Conservation (phyloP, 352 stramenopile species). For the Pythium sukuiense region DNA sequence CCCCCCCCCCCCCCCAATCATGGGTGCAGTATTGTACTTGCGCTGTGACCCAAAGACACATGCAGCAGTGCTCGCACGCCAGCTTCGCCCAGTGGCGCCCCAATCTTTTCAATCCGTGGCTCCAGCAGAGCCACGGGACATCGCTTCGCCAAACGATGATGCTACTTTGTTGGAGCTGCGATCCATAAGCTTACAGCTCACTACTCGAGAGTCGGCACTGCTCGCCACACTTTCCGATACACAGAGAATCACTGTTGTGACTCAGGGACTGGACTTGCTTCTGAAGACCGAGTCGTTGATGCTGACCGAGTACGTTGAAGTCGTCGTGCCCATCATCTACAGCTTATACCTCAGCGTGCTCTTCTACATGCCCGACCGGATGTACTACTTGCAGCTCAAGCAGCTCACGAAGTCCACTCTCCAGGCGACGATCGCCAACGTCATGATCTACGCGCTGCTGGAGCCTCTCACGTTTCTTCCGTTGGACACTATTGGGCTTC, state of each 20-base stretch:
- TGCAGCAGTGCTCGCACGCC: neutral
- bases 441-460: neutral
- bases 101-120: neutral
- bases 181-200: neutral
- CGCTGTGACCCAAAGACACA: neutral
- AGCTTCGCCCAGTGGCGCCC: neutral
- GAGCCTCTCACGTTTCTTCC: neutral
- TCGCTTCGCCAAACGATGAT: neutral
- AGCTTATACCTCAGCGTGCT: neutral
- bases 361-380: neutral
- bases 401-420: neutral
- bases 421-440: neutral
- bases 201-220: neutral
- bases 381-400: neutral
- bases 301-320: neutral
- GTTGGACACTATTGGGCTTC: neutral
- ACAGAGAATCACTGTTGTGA: neutral
- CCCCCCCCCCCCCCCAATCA: neutral
- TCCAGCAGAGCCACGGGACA: neutral
- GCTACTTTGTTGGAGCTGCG: neutral
- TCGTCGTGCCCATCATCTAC: neutral
- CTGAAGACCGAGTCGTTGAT: neutral
- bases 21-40: neutral
- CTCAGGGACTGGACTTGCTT: neutral
- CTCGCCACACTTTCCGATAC: neutral